phyloP scores from a whole-genome alignment of 2,329 filamentous ascomycete species.

The Microcyclospora pomicola region DNA sequence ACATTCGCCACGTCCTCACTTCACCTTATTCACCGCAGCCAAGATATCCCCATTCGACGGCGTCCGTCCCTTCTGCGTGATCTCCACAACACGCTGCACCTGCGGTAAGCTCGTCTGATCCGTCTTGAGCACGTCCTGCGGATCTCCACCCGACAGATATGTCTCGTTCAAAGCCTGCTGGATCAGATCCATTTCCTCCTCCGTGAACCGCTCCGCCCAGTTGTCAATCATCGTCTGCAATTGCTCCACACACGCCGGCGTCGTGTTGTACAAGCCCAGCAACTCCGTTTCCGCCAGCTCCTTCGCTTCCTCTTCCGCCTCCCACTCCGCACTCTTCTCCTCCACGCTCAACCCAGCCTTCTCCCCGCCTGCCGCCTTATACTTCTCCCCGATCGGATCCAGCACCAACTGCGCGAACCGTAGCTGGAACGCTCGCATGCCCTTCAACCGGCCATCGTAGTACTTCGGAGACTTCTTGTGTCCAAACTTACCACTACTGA shows the following conservation, averaged over 20 bases:
- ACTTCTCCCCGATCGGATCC: slow-evolving; percentile 15
- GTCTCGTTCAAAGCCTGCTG: slow-evolving; percentile 16
- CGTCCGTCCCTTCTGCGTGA: too few species aligned
- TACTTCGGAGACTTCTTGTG: slow-evolving; percentile 16
- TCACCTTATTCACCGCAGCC: too few species aligned
- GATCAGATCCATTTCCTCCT: slow-evolving; percentile 20
- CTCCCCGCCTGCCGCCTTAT: slow-evolving; percentile 8
- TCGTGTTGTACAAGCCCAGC: slow-evolving; percentile 22
- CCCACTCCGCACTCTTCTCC: slow-evolving; percentile 5
- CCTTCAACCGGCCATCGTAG: neutral
- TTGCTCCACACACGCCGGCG: slow-evolving; percentile 19
- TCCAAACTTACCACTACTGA: slow-evolving; percentile 14
- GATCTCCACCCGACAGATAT: slow-evolving; percentile 7
- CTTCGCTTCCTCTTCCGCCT: slow-evolving; percentile 20
- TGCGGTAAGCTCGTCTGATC: too few species aligned
- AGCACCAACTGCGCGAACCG: slow-evolving; percentile 14
- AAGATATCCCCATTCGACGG: too few species aligned
- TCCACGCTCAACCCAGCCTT: slow-evolving; percentile 11
- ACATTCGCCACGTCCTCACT: too few species aligned
- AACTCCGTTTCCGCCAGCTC: slow-evolving; percentile 22
- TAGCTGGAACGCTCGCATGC: slow-evolving; percentile 13
- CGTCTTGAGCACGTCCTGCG: neutral
- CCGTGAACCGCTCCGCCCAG: slow-evolving; percentile 19
- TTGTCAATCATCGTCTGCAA: slow-evolving; percentile 25
- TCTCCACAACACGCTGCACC: too few species aligned